phyloP scores from a whole-genome alignment of 2,329 filamentous ascomycete genomes.

The Monilinia laxa region DNA sequence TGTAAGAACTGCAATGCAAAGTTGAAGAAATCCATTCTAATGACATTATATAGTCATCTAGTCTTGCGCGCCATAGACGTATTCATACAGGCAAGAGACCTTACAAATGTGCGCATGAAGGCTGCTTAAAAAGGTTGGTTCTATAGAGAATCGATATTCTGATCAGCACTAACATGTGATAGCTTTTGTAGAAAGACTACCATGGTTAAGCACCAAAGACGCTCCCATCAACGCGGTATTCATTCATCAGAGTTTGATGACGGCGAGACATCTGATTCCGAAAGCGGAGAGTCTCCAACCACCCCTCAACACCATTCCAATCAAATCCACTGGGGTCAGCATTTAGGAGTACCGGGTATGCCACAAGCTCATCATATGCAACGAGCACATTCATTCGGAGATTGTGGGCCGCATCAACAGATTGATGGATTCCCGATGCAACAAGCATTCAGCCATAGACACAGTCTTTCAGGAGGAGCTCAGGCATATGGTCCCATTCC shows the following conservation, averaged over 20 bases:
- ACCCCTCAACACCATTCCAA: conserved; percentile 53
- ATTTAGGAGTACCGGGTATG: conserved; percentile 43
- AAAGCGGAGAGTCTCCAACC: conserved; percentile 54
- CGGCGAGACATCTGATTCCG: conserved; percentile 41
- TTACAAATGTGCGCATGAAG: conserved; percentile 57
- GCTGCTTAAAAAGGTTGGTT: conserved; percentile 41
- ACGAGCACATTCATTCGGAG: conserved; percentile 54
- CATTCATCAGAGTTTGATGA: conserved; percentile 52
- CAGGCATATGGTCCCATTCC: conserved; percentile 48
- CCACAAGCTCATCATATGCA: conserved; percentile 42
- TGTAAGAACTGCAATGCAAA: conserved; percentile 40
- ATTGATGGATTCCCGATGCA: conserved; percentile 40
- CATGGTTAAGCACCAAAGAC: conserved; percentile 66
- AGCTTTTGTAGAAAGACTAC: conserved; percentile 73
- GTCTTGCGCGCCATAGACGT: conserved; percentile 55
- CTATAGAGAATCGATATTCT: not conserved
- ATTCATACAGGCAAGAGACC: conserved; percentile 72
- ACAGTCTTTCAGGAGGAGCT: conserved; percentile 48
- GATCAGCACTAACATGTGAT: conserved; percentile 27
- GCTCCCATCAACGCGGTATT: conserved; percentile 58
- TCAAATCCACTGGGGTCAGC: conserved; percentile 52
- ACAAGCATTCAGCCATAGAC: conserved; percentile 47
- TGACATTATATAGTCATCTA: conserved; percentile 37
- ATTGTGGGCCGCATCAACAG: conserved; percentile 51
- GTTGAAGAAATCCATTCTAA: conserved; percentile 26